Percentiles rank a stretch among this genome's conserved stretches.
Conservation (phyloP, 306 rosid species). For the Castanea mollissima region DNA sequence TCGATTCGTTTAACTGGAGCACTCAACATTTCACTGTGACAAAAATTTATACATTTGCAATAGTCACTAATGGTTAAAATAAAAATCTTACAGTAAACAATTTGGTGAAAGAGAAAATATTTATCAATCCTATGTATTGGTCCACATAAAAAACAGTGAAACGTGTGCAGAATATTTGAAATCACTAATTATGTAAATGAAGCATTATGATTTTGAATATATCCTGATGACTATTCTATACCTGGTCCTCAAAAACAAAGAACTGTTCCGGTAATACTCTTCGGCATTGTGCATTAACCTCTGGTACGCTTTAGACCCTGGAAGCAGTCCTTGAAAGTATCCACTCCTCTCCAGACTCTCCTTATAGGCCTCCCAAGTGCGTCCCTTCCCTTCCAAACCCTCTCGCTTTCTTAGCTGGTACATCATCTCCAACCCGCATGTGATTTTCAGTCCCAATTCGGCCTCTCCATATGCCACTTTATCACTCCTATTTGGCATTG, state of each 20-base stretch:
- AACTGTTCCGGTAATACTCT: conserved; percentile 61
- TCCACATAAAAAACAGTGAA: no score
- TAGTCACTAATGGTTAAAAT: conserved; percentile 6
- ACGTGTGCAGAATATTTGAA: neutral
- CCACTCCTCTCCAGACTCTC: conserved; percentile 75
- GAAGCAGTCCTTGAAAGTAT: conserved; percentile 72
- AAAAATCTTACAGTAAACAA: neutral
- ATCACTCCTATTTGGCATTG: conserved; percentile 48
- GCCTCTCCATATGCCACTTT: conserved; percentile 45
- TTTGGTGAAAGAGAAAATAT: no score
- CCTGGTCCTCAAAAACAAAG: conserved; percentile 61
- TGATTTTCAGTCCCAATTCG: conserved; percentile 88
- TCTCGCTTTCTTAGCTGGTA: conserved; percentile 74
- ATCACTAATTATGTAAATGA: neutral
- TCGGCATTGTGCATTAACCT: conserved; percentile 77
- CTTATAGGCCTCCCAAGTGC: conserved; percentile 69
- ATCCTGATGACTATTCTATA: conserved; percentile 12
- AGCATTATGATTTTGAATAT: neutral
- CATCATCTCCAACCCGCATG: conserved; percentile 94
- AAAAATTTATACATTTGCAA: conserved; percentile 21
- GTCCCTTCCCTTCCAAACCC: conserved; percentile 71
- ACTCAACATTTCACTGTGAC: conserved; percentile 74
- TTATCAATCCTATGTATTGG: no score
- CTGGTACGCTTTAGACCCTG: conserved; percentile 71
- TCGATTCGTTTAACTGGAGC: conserved; percentile 87